Conservation (phyloP, 1,139 yeast genomes). For the Nematodospora anomalae region DNA sequence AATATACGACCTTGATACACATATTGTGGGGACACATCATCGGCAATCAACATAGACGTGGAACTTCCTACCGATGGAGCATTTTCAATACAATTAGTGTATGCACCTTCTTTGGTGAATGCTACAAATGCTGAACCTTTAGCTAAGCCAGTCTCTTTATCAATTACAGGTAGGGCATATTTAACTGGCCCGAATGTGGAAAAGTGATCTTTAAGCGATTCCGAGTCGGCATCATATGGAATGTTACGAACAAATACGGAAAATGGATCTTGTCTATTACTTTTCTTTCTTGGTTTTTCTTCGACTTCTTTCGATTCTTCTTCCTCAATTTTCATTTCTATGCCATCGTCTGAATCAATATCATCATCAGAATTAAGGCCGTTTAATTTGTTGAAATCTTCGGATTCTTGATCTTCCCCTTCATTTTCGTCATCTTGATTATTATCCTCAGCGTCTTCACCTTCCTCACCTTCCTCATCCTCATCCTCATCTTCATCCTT, state of each 20-base stretch:
- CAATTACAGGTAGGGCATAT: conserved; percentile 92
- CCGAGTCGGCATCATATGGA: conserved; percentile 92
- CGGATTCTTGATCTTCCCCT: conserved; percentile 37
- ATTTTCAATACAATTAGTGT: conserved; percentile 63
- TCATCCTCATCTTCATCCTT: conserved; percentile 25
- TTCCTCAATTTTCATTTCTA: conserved; percentile 25
- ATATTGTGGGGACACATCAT: conserved; percentile 84
- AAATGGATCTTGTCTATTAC: conserved; percentile 65
- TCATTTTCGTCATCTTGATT: conserved; percentile 35
- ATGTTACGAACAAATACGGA: conserved; percentile 86
- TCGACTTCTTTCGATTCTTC: conserved; percentile 32
- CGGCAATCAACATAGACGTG: conserved; percentile 82
- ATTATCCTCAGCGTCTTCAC: conserved; percentile 37
- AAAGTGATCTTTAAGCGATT: conserved; percentile 75
- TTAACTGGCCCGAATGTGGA: conserved; percentile 76
- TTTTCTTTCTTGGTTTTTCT: conserved; percentile 34
- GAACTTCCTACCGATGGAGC: conserved; percentile 80
- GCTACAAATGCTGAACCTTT: conserved; percentile 97
- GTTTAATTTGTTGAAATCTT: conserved; percentile 23
- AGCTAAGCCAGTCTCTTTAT: conserved; percentile 80
- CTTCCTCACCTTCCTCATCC: conserved; percentile 27
- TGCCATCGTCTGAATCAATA: conserved; percentile 23
- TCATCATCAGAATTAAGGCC: conserved; percentile 33
- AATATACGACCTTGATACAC: conserved; percentile 92
- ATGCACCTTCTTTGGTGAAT: conserved; percentile 61